Base-by-base conservation (phyloP, 768 basidiomycete species). In the Tylopilus plumbeoviolaceoides region DNA sequence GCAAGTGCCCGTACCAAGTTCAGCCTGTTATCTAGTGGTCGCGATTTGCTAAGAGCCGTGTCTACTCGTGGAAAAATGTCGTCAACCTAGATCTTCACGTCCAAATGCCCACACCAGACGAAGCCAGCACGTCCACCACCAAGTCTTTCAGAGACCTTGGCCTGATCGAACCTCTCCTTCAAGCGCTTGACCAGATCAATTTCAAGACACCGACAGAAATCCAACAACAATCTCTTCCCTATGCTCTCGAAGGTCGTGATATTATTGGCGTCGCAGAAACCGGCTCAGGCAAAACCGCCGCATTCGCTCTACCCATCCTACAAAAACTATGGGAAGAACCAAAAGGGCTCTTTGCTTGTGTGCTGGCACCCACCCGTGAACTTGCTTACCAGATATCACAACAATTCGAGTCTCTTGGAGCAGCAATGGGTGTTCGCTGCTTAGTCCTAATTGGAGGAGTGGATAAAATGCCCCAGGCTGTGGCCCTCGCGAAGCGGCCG, bases 191-290 rank as follows among this genome's bases (percentile, higher is more conserved):
- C 41, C 83, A 86, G 52, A 74, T 98, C 39, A 83, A 84, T 44
- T 98, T 82, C 79, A 93, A 80, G 56, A 75, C 78, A 40, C 95
- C 97, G 1, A 95, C 95, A 8, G 87, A 89, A 50, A 99, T 99
- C 61, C 97, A 99, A 70, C 73, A 75, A 3, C 83, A 92, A 63
- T 79, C 79, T 33, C 79, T 99, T 44, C 97, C 97, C 0, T 82
- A 84, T 73, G 95, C 95, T 18, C 73, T 99, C 7, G 78, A 89
- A 67, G 95, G 94, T 0, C 83, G 87, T 63, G 97, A 99, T 73
- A 91, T 99, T 59, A 98, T 99, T 53, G 97, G 97, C 18, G 88
- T 99, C n/a, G 97, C 97, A 30, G 86, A 91, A 59, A 99, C 97
- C 10, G 97, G 97, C 28, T 93, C 91, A 12, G 97, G 95, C 60